phyloP scores from a whole-genome alignment of 2,329 filamentous ascomycete species.

The Teratosphaeria nubilosa region DNA sequence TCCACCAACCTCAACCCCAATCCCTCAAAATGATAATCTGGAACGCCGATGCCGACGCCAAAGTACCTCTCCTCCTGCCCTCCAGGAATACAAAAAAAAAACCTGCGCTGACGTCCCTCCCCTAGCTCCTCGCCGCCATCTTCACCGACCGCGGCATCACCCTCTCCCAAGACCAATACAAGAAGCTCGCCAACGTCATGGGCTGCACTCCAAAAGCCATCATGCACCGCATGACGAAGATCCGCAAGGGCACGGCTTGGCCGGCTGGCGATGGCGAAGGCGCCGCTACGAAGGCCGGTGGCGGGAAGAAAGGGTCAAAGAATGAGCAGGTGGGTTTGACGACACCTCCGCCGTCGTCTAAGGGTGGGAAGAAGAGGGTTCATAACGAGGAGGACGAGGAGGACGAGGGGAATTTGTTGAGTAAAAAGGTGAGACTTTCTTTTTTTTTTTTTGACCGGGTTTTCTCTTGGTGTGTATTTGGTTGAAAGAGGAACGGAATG shows the following conservation, averaged over 20 bases:
- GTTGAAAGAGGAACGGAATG: not conserved
- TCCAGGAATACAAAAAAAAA: not conserved
- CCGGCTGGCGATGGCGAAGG: not conserved
- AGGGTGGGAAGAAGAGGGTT: conserved; percentile 1
- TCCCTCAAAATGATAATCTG: conserved; percentile 21
- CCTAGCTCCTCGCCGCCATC: conserved; percentile 20
- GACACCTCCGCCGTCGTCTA: conserved; percentile 1
- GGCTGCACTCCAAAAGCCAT: conserved; percentile 24
- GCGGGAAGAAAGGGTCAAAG: not conserved
- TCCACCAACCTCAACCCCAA: not conserved
- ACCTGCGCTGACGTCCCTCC: not conserved
- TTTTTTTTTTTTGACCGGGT: not conserved
- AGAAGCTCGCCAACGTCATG: conserved; percentile 19
- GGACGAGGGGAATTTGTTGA: conserved; percentile 5
- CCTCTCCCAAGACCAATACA: conserved; percentile 10
- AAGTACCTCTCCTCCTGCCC: conserved; percentile 10
- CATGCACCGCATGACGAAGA: conserved; percentile 19
- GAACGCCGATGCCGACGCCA: conserved; percentile 21
- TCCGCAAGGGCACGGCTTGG: conserved; percentile 9
- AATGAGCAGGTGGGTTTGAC: conserved; percentile 5
- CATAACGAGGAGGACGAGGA: conserved; percentile 5
- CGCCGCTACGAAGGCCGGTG: conserved; percentile 1
- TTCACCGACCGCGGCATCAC: conserved; percentile 23
- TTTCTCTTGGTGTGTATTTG: no score
- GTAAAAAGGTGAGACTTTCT: conserved; percentile 2